Evolutionary conservation across 2,329 filamentous ascomycete species (phyloP).

Genomic region (Microdochium trichocladiopsis): DNA sequence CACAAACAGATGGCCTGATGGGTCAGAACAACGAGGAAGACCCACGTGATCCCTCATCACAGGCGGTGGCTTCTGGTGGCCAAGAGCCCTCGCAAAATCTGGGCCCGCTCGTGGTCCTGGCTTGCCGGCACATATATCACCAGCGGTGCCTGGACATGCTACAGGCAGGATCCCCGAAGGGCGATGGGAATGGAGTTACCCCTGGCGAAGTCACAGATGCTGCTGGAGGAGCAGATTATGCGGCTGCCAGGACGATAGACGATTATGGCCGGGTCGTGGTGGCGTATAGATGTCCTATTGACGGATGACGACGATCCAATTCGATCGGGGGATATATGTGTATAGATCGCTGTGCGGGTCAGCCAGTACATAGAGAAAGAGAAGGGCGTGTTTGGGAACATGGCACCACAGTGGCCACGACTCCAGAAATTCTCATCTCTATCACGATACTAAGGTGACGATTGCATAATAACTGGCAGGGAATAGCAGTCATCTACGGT

Average conservation of each 20-base stretch:
- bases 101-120: conserved; percentile 59
- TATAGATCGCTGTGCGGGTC: background rate
- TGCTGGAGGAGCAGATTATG: conserved; percentile 15
- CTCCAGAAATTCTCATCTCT: too few relatives aligned
- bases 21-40: conserved; percentile 32
- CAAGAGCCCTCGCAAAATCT: conserved; percentile 39
- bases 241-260: conserved; percentile 28
- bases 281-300: conserved; percentile 50
- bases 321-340: background rate
- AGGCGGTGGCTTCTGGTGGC: conserved; percentile 21
- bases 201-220: background rate
- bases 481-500: too few relatives aligned
- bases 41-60: conserved; percentile 34
- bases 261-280: conserved; percentile 30
- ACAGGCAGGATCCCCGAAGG: conserved; percentile 36
- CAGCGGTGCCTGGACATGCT: conserved; percentile 61
- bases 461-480: too few relatives aligned
- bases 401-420: too few relatives aligned
- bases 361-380: too few relatives aligned
- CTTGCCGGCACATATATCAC: conserved; percentile 67
- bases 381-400: too few relatives aligned
- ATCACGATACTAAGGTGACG: too few relatives aligned
- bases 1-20: conserved; percentile 19
- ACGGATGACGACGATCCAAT: conserved; percentile 28
- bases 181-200: conserved; percentile 5